phyloP scores from a whole-genome alignment of 106 monocot species.

The Acorus gramineus region DNA sequence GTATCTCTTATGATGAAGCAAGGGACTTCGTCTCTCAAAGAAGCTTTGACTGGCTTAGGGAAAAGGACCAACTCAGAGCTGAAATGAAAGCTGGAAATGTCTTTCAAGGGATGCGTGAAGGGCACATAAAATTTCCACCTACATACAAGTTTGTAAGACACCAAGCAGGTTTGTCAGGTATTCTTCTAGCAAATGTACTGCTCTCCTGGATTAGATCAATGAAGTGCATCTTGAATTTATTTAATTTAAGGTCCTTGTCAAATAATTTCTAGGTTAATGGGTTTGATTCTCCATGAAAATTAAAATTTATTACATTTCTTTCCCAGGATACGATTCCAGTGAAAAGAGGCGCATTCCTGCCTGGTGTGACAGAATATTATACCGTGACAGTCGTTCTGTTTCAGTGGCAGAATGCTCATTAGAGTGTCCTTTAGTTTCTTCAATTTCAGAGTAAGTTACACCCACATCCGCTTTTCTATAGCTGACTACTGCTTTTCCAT shows the following conservation, averaged over 20 bases:
- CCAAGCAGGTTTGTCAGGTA: constrained; percentile 50
- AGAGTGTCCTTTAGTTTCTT: constrained; percentile 38
- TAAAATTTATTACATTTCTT: background rate
- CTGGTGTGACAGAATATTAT: constrained; percentile 66
- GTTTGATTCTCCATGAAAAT: too few species aligned
- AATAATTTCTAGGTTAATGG: background rate
- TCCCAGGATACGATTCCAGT: constrained; percentile 53
- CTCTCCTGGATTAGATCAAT: background rate
- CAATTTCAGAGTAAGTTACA: constrained; percentile 35
- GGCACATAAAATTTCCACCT: constrained; percentile 55
- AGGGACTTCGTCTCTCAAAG: constrained; percentile 59
- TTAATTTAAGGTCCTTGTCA: background rate
- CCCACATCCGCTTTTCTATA: background rate
- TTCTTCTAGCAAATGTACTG: background rate
- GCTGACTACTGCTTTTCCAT: background rate
- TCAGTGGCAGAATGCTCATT: constrained; percentile 37
- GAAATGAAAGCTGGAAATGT: constrained; percentile 72
- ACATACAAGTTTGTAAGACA: constrained; percentile 74
- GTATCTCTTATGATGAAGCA: constrained; percentile 59
- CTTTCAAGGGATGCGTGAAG: constrained; percentile 79
- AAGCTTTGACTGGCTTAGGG: constrained; percentile 60
- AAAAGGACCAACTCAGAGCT: constrained; percentile 56
- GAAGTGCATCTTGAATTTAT: background rate
- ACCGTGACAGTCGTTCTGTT: constrained; percentile 41
- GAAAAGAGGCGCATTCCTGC: constrained; percentile 65